These are phyloP conservation scores for Mycena maculata DNA, from an alignment of 768 basidiomycete genomes.

Conservation along the genomic window DNA sequence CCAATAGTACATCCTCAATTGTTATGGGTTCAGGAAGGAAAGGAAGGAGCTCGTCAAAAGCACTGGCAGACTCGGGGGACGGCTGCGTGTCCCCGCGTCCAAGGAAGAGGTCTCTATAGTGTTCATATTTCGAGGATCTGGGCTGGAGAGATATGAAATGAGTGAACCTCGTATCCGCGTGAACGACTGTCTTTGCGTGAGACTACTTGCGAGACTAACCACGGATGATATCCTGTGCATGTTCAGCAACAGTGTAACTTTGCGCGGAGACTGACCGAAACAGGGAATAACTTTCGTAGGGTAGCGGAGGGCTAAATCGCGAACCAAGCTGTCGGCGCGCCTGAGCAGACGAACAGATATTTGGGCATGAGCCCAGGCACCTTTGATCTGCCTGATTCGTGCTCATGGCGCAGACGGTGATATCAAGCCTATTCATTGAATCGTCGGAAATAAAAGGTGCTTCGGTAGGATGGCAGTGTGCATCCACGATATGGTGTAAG, in stretches of 20 bases:
- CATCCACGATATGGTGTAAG: conserved; percentile 81
- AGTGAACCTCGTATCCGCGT: conserved; percentile 57
- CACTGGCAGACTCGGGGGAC: conserved; percentile 46
- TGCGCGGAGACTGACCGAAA: conserved; percentile 74
- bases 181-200: too few relatives aligned
- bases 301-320: conserved; percentile 67
- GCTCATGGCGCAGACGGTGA: conserved; percentile 89
- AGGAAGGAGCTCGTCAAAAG: conserved; percentile 68
- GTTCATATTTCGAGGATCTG: conserved; percentile 67
- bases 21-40: conserved; percentile 79
- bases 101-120: conserved; percentile 82
- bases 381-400: conserved; percentile 73
- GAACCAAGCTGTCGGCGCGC: conserved; percentile 58
- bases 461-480: conserved; percentile 95
- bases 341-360: background rate
- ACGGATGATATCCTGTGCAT: conserved; percentile 88
- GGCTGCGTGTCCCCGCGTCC: conserved; percentile 29
- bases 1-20: conserved; percentile 66
- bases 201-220: conserved; percentile 51
- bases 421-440: conserved; percentile 65
- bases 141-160: conserved; percentile 73
- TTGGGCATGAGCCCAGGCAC: background rate
- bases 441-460: conserved; percentile 56
- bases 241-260: conserved; percentile 1
- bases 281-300: conserved; percentile 83